These are phyloP conservation scores for Phytophthora meadii DNA, from an alignment of 352 stramenopile species.

Conservation along the genomic window DNA sequence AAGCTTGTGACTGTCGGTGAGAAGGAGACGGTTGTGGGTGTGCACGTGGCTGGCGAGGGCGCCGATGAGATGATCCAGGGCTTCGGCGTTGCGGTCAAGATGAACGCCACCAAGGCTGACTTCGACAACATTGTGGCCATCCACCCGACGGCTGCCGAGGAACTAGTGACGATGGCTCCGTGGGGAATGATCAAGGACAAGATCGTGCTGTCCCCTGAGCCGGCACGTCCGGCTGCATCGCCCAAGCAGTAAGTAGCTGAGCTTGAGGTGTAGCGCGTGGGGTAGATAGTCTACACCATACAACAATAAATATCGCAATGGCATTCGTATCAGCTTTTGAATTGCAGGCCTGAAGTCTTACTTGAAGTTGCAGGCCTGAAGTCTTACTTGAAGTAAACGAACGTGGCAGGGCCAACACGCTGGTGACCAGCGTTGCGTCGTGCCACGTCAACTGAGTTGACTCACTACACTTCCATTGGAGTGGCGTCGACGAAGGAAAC, in stretches of 20 bases:
- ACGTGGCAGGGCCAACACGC: no score
- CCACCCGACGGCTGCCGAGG: slow-evolving; percentile 96
- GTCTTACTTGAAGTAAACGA: no score
- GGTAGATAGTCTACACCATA: no score
- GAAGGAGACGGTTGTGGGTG: slow-evolving; percentile 93
- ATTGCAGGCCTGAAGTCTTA: no score
- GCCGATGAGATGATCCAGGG: slow-evolving; percentile 98
- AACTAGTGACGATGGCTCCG: slow-evolving; percentile 94
- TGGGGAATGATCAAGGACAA: slow-evolving; percentile 89
- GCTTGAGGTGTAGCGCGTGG: no score
- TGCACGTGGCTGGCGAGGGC: slow-evolving; percentile 95
- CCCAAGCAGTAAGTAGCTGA: slow-evolving; percentile 31
- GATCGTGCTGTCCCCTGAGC: slow-evolving; percentile 57
- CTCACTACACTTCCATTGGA: no score
- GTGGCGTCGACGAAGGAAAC: no score
- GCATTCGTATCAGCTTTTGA: no score
- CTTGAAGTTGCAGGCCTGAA: no score
- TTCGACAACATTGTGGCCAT: slow-evolving; percentile 96
- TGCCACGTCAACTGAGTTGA: no score
- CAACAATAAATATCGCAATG: no score
- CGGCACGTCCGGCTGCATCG: slow-evolving; percentile 41
- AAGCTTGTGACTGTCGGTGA: slow-evolving; percentile 92
- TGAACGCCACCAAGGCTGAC: slow-evolving; percentile 97
- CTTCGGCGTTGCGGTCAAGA: slow-evolving; percentile 98
- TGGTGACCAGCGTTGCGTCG: no score